Conservation (phyloP, 2,329 filamentous ascomycete species). For the Trichophyton mentagrophytes region DNA sequence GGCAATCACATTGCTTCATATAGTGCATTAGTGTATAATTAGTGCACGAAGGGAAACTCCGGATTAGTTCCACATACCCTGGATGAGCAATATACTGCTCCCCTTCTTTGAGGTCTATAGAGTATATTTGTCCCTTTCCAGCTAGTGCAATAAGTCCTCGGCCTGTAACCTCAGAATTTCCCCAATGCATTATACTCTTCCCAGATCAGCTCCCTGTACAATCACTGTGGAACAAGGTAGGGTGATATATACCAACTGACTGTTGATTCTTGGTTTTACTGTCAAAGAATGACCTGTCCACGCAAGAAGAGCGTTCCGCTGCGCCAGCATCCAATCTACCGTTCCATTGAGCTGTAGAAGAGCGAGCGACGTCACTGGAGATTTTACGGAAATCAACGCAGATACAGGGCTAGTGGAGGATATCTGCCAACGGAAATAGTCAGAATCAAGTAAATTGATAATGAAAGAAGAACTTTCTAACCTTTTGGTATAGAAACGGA, state of each 20-base stretch:
- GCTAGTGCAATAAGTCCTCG: constrained; percentile 74
- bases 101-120: constrained; percentile 63
- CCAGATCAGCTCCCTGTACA: constrained; percentile 25
- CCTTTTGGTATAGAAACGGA: constrained; percentile 83
- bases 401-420: constrained; percentile 79
- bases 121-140: constrained; percentile 80
- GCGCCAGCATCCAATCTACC: constrained; percentile 86
- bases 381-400: constrained; percentile 77
- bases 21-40: neutral
- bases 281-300: constrained; percentile 86
- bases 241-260: constrained; percentile 43
- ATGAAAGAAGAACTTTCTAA: constrained; percentile 14
- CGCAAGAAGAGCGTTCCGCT: constrained; percentile 77
- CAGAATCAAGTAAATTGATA: neutral
- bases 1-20: constrained; percentile 64
- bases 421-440: constrained; percentile 38
- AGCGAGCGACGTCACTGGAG: constrained; percentile 72
- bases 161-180: constrained; percentile 75
- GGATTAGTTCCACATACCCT: constrained; percentile 30
- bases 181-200: constrained; percentile 71
- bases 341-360: constrained; percentile 84
- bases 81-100: constrained; percentile 90
- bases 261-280: constrained; percentile 62
- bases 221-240: neutral
- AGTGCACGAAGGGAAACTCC: neutral